Base-by-base conservation (phyloP, 345 rosid species). In the Lumnitzera racemosa region DNA sequence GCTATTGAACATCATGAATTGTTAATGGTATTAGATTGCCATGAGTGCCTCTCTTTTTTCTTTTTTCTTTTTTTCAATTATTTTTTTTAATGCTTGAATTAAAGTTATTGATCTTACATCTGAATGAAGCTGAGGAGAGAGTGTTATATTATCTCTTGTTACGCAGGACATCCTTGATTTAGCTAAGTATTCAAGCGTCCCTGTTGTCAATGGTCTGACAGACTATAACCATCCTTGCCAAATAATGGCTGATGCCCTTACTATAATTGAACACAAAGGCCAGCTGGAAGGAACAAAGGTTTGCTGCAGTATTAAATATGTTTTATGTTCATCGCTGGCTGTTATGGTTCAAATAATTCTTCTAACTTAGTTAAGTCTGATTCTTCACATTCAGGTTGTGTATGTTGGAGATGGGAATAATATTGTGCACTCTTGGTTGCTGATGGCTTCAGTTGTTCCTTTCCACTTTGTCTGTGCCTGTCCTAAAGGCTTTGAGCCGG, bases 221-320 rank as follows among this genome's bases (percentile, higher is more conserved):
- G 97, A 94, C 68, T 86, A 85, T 70, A 87, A 94, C 77, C 99
- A 90, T 66, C 99, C 96, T 65, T 84, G 91, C 75, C 97, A 94
- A 83, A 88, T 90, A 66, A 90, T 94, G 90, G 97, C 97, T 0
- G 99, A 94, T 79, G 97, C 99, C 43, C 96, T 94, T 71, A 90
- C 97, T 43, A 90, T 90, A 47, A 86, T 94, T 69, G 97, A 94
- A 71, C 90, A 90, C 69, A 56, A 86, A 24, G 96, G 97, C 67
- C 90, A 58, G 25, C 62, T 90, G 61, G 95, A 94, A 69, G 95
- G 96, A 57, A 86, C 95, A n/a, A 90, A 88, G 97, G 99, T 91
- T 58, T 47, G 68, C 49, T 62, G 43, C 43, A 36, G 9, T 36
- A 36, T 9, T 36, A 36, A 5, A 36, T 36, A 36, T 61, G 47